These are phyloP conservation scores for Neolentinus lepideus DNA, from an alignment of 1,284 basidiomycete genomes.

Conservation along the genomic window DNA sequence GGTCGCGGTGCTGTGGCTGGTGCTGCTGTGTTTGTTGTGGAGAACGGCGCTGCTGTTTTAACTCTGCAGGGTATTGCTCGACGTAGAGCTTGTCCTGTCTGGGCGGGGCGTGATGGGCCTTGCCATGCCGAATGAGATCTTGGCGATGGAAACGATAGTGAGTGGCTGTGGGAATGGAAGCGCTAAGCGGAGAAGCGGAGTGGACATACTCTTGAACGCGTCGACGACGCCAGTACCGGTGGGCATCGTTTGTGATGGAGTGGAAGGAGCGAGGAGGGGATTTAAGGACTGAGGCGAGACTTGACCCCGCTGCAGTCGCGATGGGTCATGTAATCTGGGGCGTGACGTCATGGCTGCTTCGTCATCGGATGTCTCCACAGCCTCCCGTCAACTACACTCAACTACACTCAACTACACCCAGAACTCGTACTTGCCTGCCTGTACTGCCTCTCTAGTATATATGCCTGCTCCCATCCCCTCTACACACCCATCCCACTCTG, in stretches of 20 bases:
- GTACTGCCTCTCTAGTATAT: background rate
- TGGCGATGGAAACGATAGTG: constrained; percentile 14
- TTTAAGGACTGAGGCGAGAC: background rate
- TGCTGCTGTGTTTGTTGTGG: constrained; percentile 22
- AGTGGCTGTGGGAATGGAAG: constrained; percentile 9
- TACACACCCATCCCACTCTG: too few relatives aligned
- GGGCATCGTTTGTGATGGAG: constrained; percentile 21
- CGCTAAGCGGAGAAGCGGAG: constrained; percentile 1
- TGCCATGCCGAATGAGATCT: constrained; percentile 87
- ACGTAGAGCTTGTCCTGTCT: constrained; percentile 25
- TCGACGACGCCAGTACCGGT: constrained; percentile 49
- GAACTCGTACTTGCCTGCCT: too few relatives aligned
- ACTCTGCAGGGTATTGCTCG: constrained; percentile 12
- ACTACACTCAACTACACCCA: too few relatives aligned
- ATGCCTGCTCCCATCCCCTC: background rate
- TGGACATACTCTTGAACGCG: constrained; percentile 60
- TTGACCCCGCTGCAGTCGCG: background rate
- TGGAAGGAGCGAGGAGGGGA: background rate
- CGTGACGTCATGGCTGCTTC: background rate
- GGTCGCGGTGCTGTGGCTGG: constrained; percentile 13
- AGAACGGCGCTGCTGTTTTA: constrained; percentile 11
- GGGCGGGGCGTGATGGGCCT: constrained; percentile 46
- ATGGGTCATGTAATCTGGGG: background rate
- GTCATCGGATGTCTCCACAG: background rate
- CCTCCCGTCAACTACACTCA: background rate